Evolutionary conservation across 2,329 filamentous ascomycete genomes (phyloP).

Genomic region (Colletotrichum spinosum): DNA sequence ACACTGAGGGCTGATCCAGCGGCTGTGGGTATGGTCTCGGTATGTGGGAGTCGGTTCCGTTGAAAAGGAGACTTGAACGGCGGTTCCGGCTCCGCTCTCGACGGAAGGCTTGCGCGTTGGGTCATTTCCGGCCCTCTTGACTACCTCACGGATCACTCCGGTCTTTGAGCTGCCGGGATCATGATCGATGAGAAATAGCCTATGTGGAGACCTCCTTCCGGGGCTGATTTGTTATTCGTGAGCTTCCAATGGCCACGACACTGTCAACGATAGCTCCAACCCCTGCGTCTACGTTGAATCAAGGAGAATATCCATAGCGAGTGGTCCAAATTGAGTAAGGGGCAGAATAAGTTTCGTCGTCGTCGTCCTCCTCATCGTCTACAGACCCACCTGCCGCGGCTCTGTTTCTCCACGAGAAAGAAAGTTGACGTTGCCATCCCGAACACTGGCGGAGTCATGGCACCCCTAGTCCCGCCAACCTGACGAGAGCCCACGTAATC

Average conservation of each 20-base stretch:
- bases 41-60: conserved; percentile 25
- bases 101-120: conserved; percentile 28
- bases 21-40: conserved; percentile 10
- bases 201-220: conserved; percentile 17
- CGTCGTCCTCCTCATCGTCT: conserved; percentile 3
- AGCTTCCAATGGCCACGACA: conserved; percentile 10
- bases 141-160: background rate
- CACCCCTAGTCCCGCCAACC: background rate
- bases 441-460: background rate
- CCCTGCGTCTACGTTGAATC: conserved; percentile 12
- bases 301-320: background rate
- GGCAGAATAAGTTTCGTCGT: conserved; percentile 7
- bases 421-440: conserved; percentile 4
- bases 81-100: conserved; percentile 8
- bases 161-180: conserved; percentile 1
- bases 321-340: conserved; percentile 3
- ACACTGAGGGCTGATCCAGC: background rate
- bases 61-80: conserved; percentile 29
- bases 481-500: conserved; percentile 21
- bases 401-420: background rate
- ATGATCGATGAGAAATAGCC: conserved; percentile 9
- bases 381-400: conserved; percentile 1
- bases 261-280: background rate
- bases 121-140: conserved; percentile 3
- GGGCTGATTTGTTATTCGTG: conserved; percentile 24